These are phyloP conservation scores for Detonula confervacea DNA, from an alignment of 352 stramenopile genomes.

Conservation along the genomic window DNA sequence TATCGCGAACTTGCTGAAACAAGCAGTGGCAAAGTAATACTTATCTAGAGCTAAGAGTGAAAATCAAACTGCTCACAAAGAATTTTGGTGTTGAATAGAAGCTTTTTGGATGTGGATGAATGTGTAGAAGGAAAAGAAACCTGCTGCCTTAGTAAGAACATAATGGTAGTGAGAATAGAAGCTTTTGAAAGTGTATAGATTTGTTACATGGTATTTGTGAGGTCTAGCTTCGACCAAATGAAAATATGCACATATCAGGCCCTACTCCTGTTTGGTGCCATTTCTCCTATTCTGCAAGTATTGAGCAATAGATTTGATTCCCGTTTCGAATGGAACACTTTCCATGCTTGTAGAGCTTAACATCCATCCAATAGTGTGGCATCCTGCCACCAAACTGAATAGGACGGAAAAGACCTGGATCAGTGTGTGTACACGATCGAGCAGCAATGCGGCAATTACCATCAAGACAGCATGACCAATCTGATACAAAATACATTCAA, in stretches of 20 bases:
- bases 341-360: constrained; percentile 57
- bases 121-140: too few relatives aligned
- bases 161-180: too few relatives aligned
- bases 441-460: constrained; percentile 18
- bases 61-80: too few relatives aligned
- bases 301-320: constrained; percentile 48
- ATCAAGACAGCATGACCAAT: constrained; percentile 45
- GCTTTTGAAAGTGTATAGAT: too few relatives aligned
- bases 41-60: neutral
- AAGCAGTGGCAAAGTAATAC: constrained; percentile 26
- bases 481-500: constrained; percentile 43
- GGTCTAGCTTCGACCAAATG: too few relatives aligned
- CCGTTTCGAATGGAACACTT: constrained; percentile 62
- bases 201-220: too few relatives aligned
- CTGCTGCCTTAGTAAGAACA: too few relatives aligned
- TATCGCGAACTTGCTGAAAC: constrained; percentile 68
- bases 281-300: neutral
- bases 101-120: too few relatives aligned
- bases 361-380: constrained; percentile 56
- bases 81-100: too few relatives aligned
- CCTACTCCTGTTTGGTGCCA: neutral
- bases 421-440: constrained; percentile 14
- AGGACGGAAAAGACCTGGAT: constrained; percentile 18
- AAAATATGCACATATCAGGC: too few relatives aligned
- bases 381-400: constrained; percentile 38